Evolutionary conservation across 805 yeast genomes (phyloP), one percentile per base, ranked within the genome.

Genomic region (Candida sakaeoensis): DNA sequence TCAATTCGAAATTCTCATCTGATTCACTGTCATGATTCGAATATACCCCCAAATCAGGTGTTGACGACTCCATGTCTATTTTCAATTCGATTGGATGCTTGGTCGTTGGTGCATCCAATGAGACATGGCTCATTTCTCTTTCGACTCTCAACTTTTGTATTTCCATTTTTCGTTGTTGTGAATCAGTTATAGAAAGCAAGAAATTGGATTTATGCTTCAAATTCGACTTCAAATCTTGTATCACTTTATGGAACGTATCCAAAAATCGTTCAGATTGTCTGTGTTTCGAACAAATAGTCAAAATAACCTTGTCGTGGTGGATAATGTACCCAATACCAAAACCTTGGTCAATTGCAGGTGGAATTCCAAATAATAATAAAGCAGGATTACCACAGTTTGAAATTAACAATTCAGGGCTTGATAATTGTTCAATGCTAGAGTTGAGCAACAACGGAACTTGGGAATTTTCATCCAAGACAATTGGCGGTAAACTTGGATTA

Each of bases 381-480:
- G 95, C 84, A 5, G 95, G 95, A 57, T 89, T 89, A 27, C 96
- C 96, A 65, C 97, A 89, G 60, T 89, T 89, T 13, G 90, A 80
- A 4, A 93, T 85, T 37, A 68, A 55, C 19, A 68, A 45, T 39
- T 67, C 73, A 0, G 73, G 71, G 8, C 52, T 43, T 4, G 56
- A 40, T n/a, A 68, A 51, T 40, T 51, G 54, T 21, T 68, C 68
- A 32, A 68, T 54, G 10, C 54, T 34, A 1, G 61, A 58, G 38
- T 63, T 62, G 3, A 65, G 55, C 5, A 68, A 43, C 22, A 68
- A 54, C 2, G 72, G 71, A 15, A 64, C 45, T 21, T 49, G 38
- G 2, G 41, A 21, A 22, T 40, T 32, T 8, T 44, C 35, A 1
- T 41, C 36, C 8, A 45, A 39, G 0, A 58, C 53, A 21, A 60